These are phyloP conservation scores for Lichenothelia convexa DNA, from an alignment of 495 filamentous ascomycete genomes.

Conservation along the genomic window DNA sequence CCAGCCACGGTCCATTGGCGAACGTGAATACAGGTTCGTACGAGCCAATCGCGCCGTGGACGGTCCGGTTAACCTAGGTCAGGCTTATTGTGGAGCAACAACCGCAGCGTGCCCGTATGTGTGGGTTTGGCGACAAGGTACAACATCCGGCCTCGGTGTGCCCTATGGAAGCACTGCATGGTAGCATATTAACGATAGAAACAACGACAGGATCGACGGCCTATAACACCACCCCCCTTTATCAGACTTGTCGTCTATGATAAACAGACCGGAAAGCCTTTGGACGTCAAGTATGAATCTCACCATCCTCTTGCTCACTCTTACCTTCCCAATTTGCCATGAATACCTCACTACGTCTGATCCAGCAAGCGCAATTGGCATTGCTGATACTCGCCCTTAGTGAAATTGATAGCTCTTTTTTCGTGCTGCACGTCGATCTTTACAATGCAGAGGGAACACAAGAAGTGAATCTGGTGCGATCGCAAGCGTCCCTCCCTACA, in stretches of 20 bases:
- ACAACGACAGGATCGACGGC: conserved; percentile 72
- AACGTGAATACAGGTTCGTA: too few relatives aligned
- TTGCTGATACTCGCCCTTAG: too few relatives aligned
- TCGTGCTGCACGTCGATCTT: conserved; percentile 82
- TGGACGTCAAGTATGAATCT: conserved; percentile 64
- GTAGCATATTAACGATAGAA: too few relatives aligned
- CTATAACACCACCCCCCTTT: conserved; percentile 91
- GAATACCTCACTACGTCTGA: neutral
- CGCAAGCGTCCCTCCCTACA: conserved; percentile 49
- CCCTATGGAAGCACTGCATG: too few relatives aligned
- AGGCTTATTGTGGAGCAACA: conserved; percentile 80
- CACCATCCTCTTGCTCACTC: too few relatives aligned
- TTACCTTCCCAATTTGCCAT: neutral
- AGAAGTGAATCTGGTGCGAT: conserved; percentile 88
- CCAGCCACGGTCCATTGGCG: too few relatives aligned
- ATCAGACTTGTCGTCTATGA: conserved; percentile 72
- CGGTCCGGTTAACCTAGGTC: too few relatives aligned
- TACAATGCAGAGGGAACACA: conserved; percentile 69
- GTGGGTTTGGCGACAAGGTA: conserved; percentile 97
- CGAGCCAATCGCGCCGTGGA: too few relatives aligned
- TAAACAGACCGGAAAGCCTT: conserved; percentile 59
- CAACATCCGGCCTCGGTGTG: conserved; percentile 6
- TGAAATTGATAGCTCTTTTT: conserved; percentile 71
- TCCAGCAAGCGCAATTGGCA: too few relatives aligned
- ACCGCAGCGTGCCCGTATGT: conserved; percentile 89